A percentile compares a stretch with the other conserved stretches of the same genome.
Evolutionary conservation across 805 yeast genomes (phyloP).

Genomic region (Scheffersomyces ergatensis): DNA sequence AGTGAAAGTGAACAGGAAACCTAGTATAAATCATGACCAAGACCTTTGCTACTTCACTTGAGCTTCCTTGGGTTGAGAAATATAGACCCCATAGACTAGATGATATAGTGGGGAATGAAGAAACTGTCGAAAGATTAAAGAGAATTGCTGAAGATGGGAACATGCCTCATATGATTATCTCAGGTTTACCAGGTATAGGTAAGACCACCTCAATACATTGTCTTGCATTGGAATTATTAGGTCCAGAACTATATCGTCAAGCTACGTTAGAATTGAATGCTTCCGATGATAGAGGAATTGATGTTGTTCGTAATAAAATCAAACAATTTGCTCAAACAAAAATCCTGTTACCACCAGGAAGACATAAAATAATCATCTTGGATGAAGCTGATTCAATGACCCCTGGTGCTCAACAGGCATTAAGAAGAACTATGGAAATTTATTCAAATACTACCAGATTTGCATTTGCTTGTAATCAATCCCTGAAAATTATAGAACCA

Average conservation of each 20-base stretch:
- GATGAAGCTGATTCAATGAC: slow-evolving; percentile 98
- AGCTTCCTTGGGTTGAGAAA: slow-evolving; percentile 77
- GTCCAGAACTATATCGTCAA: slow-evolving; percentile 60
- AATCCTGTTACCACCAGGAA: slow-evolving; percentile 80
- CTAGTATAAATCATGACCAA: slow-evolving; percentile 5
- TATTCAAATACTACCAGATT: slow-evolving; percentile 94
- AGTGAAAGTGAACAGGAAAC: too few species aligned
- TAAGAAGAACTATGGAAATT: slow-evolving; percentile 92
- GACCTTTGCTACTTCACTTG: slow-evolving; percentile 14
- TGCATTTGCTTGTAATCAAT: slow-evolving; percentile 97
- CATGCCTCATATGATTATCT: slow-evolving; percentile 93
- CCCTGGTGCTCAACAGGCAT: slow-evolving; percentile 93
- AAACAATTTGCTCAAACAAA: slow-evolving; percentile 96
- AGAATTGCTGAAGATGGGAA: slow-evolving; percentile 90
- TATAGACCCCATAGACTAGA: slow-evolving; percentile 77
- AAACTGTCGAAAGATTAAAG: slow-evolving; percentile 79
- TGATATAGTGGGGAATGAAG: slow-evolving; percentile 92
- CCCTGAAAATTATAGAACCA: slow-evolving; percentile 94
- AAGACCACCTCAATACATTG: slow-evolving; percentile 93
- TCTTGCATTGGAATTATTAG: slow-evolving; percentile 80
- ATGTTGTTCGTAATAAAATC: slow-evolving; percentile 89
- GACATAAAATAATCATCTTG: slow-evolving; percentile 87
- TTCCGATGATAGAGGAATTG: slow-evolving; percentile 96
- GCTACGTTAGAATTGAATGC: slow-evolving; percentile 95
- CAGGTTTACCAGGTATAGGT: slow-evolving; percentile 97